These are phyloP conservation scores for Adansonia digitata DNA, from an alignment of 345 rosid genomes.

Conservation along the genomic window DNA sequence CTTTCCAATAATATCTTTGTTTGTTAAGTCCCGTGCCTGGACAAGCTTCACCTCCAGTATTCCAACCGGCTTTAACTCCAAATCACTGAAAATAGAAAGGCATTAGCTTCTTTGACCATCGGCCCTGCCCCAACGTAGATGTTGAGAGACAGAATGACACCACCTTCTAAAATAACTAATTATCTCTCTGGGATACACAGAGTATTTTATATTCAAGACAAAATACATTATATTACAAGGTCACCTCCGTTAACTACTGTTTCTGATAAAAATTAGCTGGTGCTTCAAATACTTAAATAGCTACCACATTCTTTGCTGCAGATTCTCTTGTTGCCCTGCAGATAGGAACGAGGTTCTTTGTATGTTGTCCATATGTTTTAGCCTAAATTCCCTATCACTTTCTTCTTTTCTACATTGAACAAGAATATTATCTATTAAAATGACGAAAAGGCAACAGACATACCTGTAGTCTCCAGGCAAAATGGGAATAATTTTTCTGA, in stretches of 20 bases:
- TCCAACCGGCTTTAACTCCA: constrained; percentile 91
- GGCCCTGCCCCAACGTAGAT: not conserved
- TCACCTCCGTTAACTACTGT: not conserved
- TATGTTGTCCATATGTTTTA: not conserved
- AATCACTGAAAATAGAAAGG: constrained; percentile 53
- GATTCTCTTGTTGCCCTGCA: not conserved
- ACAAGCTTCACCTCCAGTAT: constrained; percentile 94
- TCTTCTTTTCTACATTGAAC: not conserved
- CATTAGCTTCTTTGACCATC: constrained; percentile 12
- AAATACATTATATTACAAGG: not conserved
- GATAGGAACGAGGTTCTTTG: not conserved
- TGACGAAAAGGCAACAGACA: constrained; percentile 7
- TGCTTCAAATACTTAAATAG: not conserved
- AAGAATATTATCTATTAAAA: not conserved
- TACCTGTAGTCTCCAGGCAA: constrained; percentile 98
- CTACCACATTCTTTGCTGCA: not conserved
- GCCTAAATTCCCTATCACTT: not conserved
- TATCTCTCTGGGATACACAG: not conserved
- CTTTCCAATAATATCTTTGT: constrained; percentile 91
- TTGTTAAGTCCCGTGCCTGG: constrained; percentile 86
- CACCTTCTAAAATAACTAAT: not conserved
- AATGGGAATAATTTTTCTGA: constrained; percentile 90
- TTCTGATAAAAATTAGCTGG: not conserved
- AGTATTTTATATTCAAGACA: not conserved
- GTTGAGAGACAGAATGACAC: not conserved